A percentile compares a stretch with the other conserved stretches of the same genome.
Conservation (phyloP, 192 early-diverging fungal species). For the Entomortierella chlamydospora region DNA sequence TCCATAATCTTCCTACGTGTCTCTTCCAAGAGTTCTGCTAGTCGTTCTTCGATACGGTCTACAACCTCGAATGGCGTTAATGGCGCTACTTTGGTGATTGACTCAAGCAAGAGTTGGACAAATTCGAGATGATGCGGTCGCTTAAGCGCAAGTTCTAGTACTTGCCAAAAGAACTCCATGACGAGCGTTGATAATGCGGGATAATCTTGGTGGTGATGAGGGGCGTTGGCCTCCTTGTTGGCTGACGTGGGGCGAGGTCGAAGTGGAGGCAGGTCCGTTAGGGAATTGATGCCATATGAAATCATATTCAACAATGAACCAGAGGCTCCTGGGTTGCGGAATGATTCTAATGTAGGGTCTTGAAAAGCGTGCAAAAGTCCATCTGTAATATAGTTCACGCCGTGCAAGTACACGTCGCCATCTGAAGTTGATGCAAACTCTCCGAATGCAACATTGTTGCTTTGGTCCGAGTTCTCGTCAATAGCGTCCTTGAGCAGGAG, state of each 20-base stretch:
- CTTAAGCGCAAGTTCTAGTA: constrained; percentile 42
- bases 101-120: constrained; percentile 43
- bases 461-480: constrained; percentile 45
- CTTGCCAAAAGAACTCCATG: constrained; percentile 54
- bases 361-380: constrained; percentile 51
- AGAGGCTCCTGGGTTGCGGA: constrained; percentile 50
- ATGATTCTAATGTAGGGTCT: constrained; percentile 41
- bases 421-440: constrained; percentile 38
- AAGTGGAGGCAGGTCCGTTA: constrained; percentile 44
- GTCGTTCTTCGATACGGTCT: constrained; percentile 46
- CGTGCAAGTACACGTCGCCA: constrained; percentile 37
- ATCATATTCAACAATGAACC: constrained; percentile 54
- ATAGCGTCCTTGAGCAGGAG: constrained; percentile 52
- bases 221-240: constrained; percentile 9
- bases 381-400: constrained; percentile 43
- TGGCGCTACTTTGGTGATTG: constrained; percentile 46
- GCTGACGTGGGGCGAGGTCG: constrained; percentile 23
- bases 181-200: constrained; percentile 39
- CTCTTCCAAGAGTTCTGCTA: constrained; percentile 52
- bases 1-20: constrained; percentile 49
- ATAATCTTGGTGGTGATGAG: constrained; percentile 46
- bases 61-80: constrained; percentile 46
- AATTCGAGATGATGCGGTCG: constrained; percentile 51
- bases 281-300: constrained; percentile 46
- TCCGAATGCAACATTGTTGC: constrained; percentile 45